phyloP scores from a whole-genome alignment of 2,329 filamentous ascomycete species.

The Geosmithia flava region DNA sequence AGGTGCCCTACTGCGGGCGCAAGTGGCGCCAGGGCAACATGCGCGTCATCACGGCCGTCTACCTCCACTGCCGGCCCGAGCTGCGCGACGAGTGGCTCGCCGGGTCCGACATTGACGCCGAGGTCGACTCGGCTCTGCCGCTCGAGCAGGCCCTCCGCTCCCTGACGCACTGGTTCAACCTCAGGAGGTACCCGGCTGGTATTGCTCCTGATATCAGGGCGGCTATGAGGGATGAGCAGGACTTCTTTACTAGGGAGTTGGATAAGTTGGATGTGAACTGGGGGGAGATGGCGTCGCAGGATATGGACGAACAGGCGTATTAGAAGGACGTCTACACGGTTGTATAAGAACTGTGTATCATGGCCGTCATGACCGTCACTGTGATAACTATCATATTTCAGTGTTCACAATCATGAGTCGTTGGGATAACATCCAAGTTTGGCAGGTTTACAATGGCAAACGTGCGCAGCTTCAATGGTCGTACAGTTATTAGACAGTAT shows the following conservation, averaged over 20 bases:
- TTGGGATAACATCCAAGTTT: too few species aligned
- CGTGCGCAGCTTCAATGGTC: too few species aligned
- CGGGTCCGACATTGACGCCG: constrained; percentile 81
- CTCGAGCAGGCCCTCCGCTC: constrained; percentile 83
- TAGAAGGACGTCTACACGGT: too few species aligned
- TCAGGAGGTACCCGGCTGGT: constrained; percentile 67
- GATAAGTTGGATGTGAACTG: constrained; percentile 54
- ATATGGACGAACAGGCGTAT: constrained; percentile 13
- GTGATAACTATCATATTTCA: too few species aligned
- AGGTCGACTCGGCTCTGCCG: constrained; percentile 85
- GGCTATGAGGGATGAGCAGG: constrained; percentile 58
- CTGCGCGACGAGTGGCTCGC: constrained; percentile 91
- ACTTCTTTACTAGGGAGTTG: constrained; percentile 68
- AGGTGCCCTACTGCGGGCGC: constrained; percentile 93
- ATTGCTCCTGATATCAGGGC: constrained; percentile 49
- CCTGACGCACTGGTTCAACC: constrained; percentile 89
- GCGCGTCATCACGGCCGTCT: constrained; percentile 96
- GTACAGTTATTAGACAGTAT: too few species aligned
- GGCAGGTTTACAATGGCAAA: too few species aligned
- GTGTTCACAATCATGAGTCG: too few species aligned
- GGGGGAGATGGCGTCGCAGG: constrained; percentile 19
- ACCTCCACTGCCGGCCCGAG: constrained; percentile 85
- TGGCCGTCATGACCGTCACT: too few species aligned
- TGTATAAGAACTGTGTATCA: too few species aligned
- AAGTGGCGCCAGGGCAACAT: constrained; percentile 99